Evolutionary conservation across 441 rosid genomes (phyloP), one percentile per base, ranked within the genome.

Genomic region (Omphalea diandra): DNA sequence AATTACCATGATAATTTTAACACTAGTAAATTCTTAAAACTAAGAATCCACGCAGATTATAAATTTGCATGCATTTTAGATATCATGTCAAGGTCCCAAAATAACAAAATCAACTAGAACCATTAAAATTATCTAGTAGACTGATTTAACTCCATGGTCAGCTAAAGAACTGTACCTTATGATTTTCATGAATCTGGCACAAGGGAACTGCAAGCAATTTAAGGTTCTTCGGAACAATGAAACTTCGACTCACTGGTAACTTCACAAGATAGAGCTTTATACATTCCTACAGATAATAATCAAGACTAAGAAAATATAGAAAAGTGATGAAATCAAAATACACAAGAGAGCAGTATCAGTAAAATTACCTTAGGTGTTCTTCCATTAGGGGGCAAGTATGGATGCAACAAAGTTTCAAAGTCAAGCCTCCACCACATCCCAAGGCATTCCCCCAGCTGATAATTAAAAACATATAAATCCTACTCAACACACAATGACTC

Each of bases 371-470:
- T 91, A 2, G 98, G 96, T 40, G 62, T 65, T 73, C 84, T 85
- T 40, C 78, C 73, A 68, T 75, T 80, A 32, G 91, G 90, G 2
- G 94, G 87, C 77, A 86, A 73, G 81, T 84, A 83, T 2, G 94
- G 97, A 75, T 73, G 84, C 67, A 79, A 53, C 73, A 81, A 47
- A 8, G 89, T 78, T 80, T 91, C 96, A 67, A 89, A 91, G 71
- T 88, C 93, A 38, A 90, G 79, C 79, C 87, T 85, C 98, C 98
- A 87, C 96, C 96, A 91, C 87, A 80, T 86, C 4, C 97, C 97
- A 60, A 91, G 84, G 73, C 95, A 91, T 77, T 88, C 97, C 62
- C 84, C 88, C 20, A 88, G 81, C 97, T 93, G 36, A 20, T 65
- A 26, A 68, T 53, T 43, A 18, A 38, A 49, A 68, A 69, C 10